phyloP scores from a whole-genome alignment of 2,329 filamentous ascomycete genomes.

The Nemania serpens region DNA sequence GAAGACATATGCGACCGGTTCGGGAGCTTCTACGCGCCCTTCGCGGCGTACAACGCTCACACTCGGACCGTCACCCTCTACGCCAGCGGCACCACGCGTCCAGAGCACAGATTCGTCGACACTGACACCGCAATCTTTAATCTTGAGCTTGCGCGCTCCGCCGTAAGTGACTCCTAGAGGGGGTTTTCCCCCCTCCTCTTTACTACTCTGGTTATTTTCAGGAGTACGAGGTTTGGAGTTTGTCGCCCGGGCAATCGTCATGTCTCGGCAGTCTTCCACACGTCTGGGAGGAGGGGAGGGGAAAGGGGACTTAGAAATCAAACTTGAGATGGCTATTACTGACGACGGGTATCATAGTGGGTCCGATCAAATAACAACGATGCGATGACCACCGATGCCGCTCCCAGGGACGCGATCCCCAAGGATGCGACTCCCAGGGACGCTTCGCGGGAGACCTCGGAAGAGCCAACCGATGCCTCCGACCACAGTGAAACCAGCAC shows the following conservation, averaged over 20 bases:
- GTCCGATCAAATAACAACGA: not conserved
- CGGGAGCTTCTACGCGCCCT: constrained; percentile 29
- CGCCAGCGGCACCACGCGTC: constrained; percentile 12
- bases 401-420: not conserved
- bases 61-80: constrained; percentile 28
- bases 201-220: not conserved
- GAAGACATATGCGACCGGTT: constrained; percentile 30
- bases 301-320: not conserved
- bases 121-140: constrained; percentile 27
- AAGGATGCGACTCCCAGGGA: not conserved
- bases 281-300: not conserved
- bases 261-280: not conserved
- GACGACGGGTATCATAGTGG: constrained; percentile 12
- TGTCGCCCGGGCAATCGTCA: not conserved
- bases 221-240: not conserved
- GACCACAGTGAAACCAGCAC: not conserved
- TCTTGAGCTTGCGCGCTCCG: constrained; percentile 25
- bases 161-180: constrained; percentile 18
- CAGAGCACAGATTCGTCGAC: constrained; percentile 4
- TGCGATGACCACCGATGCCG: not conserved
- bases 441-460: constrained; percentile 2
- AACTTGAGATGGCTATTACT: not conserved
- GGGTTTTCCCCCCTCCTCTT: not conserved
- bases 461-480: not conserved
- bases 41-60: constrained; percentile 28